Conservation (phyloP, 371 early-diverging fungal species). For the Mucor velutinosus region DNA sequence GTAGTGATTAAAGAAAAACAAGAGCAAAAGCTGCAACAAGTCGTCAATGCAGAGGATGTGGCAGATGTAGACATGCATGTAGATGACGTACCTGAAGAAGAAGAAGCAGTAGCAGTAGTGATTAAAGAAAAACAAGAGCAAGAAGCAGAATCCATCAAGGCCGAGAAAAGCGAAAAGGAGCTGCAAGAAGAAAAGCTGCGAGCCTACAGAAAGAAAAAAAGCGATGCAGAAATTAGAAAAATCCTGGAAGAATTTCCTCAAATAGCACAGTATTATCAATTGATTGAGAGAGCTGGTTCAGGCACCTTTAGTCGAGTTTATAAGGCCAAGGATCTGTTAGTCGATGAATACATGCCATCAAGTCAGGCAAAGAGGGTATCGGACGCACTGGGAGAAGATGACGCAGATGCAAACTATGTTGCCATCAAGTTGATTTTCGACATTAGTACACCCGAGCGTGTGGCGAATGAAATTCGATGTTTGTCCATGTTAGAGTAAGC, state of each 20-base stretch:
- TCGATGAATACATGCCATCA: conserved; percentile 46
- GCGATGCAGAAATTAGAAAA: conserved; percentile 40
- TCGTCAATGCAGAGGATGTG: too few species aligned
- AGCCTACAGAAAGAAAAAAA: background rate
- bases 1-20: background rate
- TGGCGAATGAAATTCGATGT: conserved; percentile 83
- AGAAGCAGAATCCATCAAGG: background rate
- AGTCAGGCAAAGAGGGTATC: conserved; percentile 4
- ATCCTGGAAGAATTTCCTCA: conserved; percentile 52
- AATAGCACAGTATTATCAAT: conserved; percentile 55
- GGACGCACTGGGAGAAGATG: background rate
- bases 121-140: background rate
- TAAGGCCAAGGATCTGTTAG: conserved; percentile 78
- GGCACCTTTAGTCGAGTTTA: conserved; percentile 97
- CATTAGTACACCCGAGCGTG: conserved; percentile 79
- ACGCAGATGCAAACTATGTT: conserved; percentile 52
- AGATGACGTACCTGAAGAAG: too few species aligned
- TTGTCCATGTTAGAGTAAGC: conserved; percentile 67
- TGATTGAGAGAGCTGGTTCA: conserved; percentile 70
- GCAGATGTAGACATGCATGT: background rate
- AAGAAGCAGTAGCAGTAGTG: background rate
- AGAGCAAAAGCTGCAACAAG: too few species aligned
- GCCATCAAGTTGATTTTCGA: conserved; percentile 92
- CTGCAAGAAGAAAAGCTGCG: background rate
- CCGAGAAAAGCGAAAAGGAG: background rate